A percentile compares a stretch with the other conserved stretches of the same genome.
phyloP scores from a whole-genome alignment of 257 asterid genomes.

The Ophiorrhiza pumila region DNA sequence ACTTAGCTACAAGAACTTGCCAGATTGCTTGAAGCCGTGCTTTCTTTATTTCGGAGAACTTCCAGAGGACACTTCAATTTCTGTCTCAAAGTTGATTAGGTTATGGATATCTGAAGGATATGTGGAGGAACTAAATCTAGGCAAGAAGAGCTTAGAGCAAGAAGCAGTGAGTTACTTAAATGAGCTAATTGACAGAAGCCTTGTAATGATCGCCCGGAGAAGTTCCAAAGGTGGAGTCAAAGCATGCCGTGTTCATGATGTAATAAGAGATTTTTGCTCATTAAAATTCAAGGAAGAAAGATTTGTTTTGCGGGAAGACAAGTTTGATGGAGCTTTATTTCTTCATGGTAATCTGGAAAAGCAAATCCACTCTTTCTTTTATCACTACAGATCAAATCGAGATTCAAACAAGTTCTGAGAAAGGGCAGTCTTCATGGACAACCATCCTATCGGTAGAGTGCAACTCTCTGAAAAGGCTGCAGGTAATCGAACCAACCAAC shows the following conservation, averaged over 20 bases:
- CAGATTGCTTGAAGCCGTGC: neutral
- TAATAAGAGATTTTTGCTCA: neutral
- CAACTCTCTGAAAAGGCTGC: too few species aligned
- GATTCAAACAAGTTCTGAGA: too few species aligned
- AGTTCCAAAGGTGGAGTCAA: conserved; percentile 12
- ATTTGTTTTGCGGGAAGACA: neutral
- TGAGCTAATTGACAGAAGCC: conserved; percentile 14
- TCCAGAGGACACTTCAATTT: conserved; percentile 2
- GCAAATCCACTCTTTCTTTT: neutral
- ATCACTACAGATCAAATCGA: neutral
- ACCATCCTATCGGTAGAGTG: too few species aligned
- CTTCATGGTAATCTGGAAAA: neutral
- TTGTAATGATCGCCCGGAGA: conserved; percentile 3
- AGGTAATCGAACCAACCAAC: neutral
- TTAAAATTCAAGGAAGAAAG: neutral
- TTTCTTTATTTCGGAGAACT: conserved; percentile 8
- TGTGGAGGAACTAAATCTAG: neutral
- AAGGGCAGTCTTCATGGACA: too few species aligned
- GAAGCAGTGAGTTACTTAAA: conserved; percentile 12
- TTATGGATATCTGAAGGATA: conserved; percentile 6
- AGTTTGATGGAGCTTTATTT: neutral
- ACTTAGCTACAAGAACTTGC: conserved; percentile 3
- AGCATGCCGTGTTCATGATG: conserved; percentile 6
- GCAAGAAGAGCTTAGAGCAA: neutral
- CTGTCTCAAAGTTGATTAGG: neutral